Evolutionary conservation across 345 rosid genomes (phyloP).

Genomic region (Pelargonium nanum): DNA sequence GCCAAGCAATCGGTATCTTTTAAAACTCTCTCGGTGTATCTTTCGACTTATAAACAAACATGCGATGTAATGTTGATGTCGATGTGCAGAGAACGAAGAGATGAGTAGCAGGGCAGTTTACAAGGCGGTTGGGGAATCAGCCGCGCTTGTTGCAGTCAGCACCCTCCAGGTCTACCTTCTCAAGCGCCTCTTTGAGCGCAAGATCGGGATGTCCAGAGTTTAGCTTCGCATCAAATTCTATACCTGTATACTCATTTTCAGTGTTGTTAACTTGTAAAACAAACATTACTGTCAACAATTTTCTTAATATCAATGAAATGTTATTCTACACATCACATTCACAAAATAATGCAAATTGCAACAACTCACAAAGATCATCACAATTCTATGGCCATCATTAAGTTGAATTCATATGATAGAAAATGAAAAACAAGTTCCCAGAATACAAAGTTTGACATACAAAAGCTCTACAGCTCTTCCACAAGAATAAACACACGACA

Average conservation of each 20-base stretch:
- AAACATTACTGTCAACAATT: no score
- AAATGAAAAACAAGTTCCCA: background rate
- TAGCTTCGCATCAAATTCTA: constrained; percentile 11
- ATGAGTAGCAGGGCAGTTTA: constrained; percentile 53
- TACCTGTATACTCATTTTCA: no score
- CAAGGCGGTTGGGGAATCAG: constrained; percentile 56
- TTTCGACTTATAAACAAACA: background rate
- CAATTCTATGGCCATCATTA: no score
- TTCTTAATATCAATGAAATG: no score
- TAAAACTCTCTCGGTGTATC: background rate
- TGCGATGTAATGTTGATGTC: background rate
- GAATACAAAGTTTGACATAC: background rate
- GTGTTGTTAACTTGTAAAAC: no score
- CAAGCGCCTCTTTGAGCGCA: constrained; percentile 52
- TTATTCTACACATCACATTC: no score
- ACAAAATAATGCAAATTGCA: no score
- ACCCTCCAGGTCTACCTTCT: constrained; percentile 62
- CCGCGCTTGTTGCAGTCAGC: constrained; percentile 50
- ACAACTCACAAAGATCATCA: no score
- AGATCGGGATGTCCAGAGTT: constrained; percentile 55
- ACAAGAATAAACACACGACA: background rate
- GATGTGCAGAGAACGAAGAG: constrained; percentile 49
- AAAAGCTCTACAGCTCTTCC: background rate
- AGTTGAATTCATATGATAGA: no score
- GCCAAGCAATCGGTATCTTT: constrained; percentile 51